Evolutionary conservation across 1,139 yeast species (phyloP).

Genomic region (Yamadazyma sp.): DNA sequence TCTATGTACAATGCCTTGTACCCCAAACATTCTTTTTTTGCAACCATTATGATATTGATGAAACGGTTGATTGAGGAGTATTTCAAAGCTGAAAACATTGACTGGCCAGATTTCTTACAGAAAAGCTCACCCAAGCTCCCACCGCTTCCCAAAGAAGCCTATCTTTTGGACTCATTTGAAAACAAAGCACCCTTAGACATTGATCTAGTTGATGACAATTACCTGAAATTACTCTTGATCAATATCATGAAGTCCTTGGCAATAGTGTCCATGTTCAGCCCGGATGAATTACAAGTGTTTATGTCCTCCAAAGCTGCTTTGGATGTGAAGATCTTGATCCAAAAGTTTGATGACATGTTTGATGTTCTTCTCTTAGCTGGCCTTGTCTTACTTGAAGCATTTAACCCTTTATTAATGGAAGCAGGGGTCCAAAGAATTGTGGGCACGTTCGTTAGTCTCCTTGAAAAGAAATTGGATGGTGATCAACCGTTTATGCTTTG

Average conservation of each 20-base stretch:
- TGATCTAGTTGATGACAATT: conserved; percentile 3
- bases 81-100: background rate
- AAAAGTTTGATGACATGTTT: conserved; percentile 6
- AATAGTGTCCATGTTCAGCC: conserved; percentile 8
- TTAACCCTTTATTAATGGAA: background rate
- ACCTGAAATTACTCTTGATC: conserved; percentile 9
- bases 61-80: conserved; percentile 1
- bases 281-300: conserved; percentile 6
- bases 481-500: conserved; percentile 3
- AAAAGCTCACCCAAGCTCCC: conserved; percentile 22
- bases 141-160: conserved; percentile 28
- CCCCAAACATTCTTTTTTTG: conserved; percentile 24
- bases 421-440: background rate
- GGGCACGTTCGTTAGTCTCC: background rate
- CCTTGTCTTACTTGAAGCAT: background rate
- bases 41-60: conserved; percentile 14
- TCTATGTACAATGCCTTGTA: conserved; percentile 21
- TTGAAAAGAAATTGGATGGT: background rate
- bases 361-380: conserved; percentile 6
- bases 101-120: conserved; percentile 17
- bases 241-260: conserved; percentile 7
- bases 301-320: conserved; percentile 3
- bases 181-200: conserved; percentile 13
- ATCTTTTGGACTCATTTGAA: conserved; percentile 12
- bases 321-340: conserved; percentile 5